Evolutionary conservation across 176 grass and related monocot genomes (phyloP), one percentile per base, ranked within the genome.

Genomic region (Avena atlantica): DNA sequence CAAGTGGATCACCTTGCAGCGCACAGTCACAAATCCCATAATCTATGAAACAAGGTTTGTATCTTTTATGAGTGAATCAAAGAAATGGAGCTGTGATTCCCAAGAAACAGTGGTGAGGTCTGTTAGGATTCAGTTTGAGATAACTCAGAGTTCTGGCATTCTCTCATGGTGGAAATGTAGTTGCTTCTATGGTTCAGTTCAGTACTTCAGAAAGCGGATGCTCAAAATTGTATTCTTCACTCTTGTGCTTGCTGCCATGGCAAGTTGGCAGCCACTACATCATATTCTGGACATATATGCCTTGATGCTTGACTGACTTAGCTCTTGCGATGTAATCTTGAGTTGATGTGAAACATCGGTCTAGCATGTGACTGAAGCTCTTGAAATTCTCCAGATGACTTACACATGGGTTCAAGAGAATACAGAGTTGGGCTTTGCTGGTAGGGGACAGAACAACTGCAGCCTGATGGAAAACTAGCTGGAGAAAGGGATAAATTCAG

Each of bases 341-440:
- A 9, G 49, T 70, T 70, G 24, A 23, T 2, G n/a, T 4, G 69
- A 48, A 84, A 23, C 9, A n/a, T 10, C 21, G 5, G n/a, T 31
- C 17, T 23, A 3, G 21, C 47, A 57, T 23, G 16, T 16, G 68
- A 81, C 49, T 88, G 49, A 62, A 82, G 59, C 62, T 51, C 16
- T 61, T 84, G 23, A 50, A 8, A 83, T 83, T 12, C 17, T 83
- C 58, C 12, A 37, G 74, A 73, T 79, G 61, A 53, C 19, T 44
- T 66, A 7, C 65, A 59, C 57, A 70, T 77, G 60, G 50, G 10
- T 62, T 56, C 34, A 62, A 45, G 27, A 80, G 64, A 44, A 69
- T 49, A 27, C 23, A 44, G 16, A 52, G 64, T 53, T 42, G 74
- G 29, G 37, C 40, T 58, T 37, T 62, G 44, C 52, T 56, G 45